These are phyloP conservation scores for Didymella exigua DNA, from an alignment of 2,329 filamentous ascomycete genomes.

Conservation along the genomic window DNA sequence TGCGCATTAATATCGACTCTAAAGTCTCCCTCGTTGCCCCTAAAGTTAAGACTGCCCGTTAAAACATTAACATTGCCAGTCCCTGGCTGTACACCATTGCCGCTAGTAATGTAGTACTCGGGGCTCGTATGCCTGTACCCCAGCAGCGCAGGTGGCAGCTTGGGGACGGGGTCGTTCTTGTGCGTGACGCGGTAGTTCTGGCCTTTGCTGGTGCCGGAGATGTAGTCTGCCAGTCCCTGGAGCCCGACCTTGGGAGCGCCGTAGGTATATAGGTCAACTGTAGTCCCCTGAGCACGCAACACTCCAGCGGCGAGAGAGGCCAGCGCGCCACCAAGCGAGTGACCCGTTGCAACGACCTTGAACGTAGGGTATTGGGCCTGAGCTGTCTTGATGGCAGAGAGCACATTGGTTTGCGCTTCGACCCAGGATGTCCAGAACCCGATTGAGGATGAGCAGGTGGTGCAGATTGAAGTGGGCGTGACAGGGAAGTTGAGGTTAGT, in stretches of 20 bases:
- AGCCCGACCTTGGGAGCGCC: slow-evolving; percentile 71
- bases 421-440: slow-evolving; percentile 67
- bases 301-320: slow-evolving; percentile 65
- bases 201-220: slow-evolving; percentile 59
- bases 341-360: slow-evolving; percentile 65
- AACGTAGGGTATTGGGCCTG: slow-evolving; percentile 57
- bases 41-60: slow-evolving; percentile 27
- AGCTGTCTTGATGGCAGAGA: slow-evolving; percentile 54
- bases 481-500: slow-evolving; percentile 58
- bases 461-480: slow-evolving; percentile 50
- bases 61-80: slow-evolving; percentile 29
- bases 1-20: slow-evolving; percentile 39
- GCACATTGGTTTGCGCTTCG: slow-evolving; percentile 55
- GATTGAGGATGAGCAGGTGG: slow-evolving; percentile 58
- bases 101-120: slow-evolving; percentile 62
- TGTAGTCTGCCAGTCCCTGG: slow-evolving; percentile 58
- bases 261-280: slow-evolving; percentile 67
- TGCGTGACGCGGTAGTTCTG: slow-evolving; percentile 70
- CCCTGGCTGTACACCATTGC: slow-evolving; percentile 27
- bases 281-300: slow-evolving; percentile 57
- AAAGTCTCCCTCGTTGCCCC: slow-evolving; percentile 41
- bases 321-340: slow-evolving; percentile 71
- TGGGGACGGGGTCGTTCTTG: slow-evolving; percentile 68
- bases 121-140: slow-evolving; percentile 71
- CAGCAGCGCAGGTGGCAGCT: slow-evolving; percentile 66